Percentiles rank a stretch among this genome's conserved stretches.
phyloP scores from a whole-genome alignment of 805 yeast genomes.

The Hanseniaspora mollemarum region DNA sequence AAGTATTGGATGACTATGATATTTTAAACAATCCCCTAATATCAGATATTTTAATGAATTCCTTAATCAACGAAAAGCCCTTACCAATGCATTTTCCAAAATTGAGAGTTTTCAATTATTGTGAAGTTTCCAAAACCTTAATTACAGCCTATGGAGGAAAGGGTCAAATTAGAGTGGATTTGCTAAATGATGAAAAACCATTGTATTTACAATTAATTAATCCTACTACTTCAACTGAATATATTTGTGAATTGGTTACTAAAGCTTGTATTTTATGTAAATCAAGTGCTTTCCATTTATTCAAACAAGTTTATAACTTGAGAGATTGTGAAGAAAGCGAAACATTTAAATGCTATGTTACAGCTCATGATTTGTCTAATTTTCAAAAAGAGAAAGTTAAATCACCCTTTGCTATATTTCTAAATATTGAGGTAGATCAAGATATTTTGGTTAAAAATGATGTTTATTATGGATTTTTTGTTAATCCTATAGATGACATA shows the following conservation, averaged over 20 bases:
- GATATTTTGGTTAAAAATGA: constrained; percentile 18
- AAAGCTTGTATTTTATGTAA: constrained; percentile 64
- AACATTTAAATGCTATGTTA: constrained; percentile 43
- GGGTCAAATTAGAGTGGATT: constrained; percentile 24
- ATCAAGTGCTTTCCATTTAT: constrained; percentile 67
- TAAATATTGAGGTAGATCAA: constrained; percentile 37
- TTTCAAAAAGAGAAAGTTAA: constrained; percentile 46
- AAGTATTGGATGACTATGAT: constrained; percentile 37
- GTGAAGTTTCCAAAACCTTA: constrained; percentile 44
- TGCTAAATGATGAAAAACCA: constrained; percentile 1
- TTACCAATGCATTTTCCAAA: constrained; percentile 52
- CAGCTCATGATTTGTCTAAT: constrained; percentile 53
- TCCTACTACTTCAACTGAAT: constrained; percentile 21
- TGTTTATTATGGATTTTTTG: constrained; percentile 16
- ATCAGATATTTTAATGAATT: constrained; percentile 79
- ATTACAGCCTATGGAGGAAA: constrained; percentile 35
- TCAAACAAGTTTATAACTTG: constrained; percentile 35
- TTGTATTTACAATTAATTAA: constrained; percentile 11
- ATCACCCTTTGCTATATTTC: constrained; percentile 53
- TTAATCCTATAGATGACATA: neutral
- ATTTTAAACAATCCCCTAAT: constrained; percentile 40
- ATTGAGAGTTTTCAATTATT: constrained; percentile 59
- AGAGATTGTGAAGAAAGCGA: constrained; percentile 41
- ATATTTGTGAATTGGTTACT: constrained; percentile 21
- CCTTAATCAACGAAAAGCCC: constrained; percentile 75